Evolutionary conservation across 768 basidiomycete genomes (phyloP).

Genomic region (Amanita brunnescens): DNA sequence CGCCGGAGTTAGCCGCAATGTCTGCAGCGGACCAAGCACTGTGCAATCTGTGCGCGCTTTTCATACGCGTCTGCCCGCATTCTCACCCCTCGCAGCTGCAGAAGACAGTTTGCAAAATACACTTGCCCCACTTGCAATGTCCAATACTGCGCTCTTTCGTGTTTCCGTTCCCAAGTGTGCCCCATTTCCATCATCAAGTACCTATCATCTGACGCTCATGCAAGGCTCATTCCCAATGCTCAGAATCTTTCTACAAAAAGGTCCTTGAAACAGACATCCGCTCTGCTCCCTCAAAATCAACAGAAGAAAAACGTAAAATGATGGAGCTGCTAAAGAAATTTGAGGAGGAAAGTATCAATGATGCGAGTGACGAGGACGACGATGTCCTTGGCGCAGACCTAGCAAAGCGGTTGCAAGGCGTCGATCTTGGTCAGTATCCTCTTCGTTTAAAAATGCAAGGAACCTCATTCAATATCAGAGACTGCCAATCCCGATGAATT

Average conservation of each 20-base stretch:
- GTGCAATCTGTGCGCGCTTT: conserved; percentile 38
- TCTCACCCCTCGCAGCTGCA: conserved; percentile 43
- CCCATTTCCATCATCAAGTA: background rate
- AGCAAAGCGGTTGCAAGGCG: conserved; percentile 36
- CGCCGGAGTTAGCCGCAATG: conserved; percentile 18
- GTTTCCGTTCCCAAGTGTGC: conserved; percentile 68
- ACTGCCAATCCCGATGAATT: conserved; percentile 45
- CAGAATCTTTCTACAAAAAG: conserved; percentile 74
- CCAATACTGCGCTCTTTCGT: conserved; percentile 70
- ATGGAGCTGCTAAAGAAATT: conserved; percentile 64
- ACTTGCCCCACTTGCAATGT: conserved; percentile 78
- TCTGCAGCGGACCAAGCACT: too few relatives aligned
- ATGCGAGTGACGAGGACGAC: conserved; percentile 27
- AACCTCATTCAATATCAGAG: conserved; percentile 27
- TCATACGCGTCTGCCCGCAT: background rate
- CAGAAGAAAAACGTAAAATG: conserved; percentile 55
- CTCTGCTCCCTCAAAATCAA: conserved; percentile 42
- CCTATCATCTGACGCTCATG: background rate
- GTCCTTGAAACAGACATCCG: conserved; percentile 61
- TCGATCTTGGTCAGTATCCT: conserved; percentile 52
- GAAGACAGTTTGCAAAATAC: conserved; percentile 68
- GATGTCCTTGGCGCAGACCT: conserved; percentile 34
- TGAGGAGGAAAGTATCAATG: conserved; percentile 47
- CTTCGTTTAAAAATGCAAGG: background rate
- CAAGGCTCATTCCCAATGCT: conserved; percentile 62